These are phyloP conservation scores for Coccomyxa subellipsoidea DNA, from an alignment of 163 green algal species.

Conservation along the genomic window DNA sequence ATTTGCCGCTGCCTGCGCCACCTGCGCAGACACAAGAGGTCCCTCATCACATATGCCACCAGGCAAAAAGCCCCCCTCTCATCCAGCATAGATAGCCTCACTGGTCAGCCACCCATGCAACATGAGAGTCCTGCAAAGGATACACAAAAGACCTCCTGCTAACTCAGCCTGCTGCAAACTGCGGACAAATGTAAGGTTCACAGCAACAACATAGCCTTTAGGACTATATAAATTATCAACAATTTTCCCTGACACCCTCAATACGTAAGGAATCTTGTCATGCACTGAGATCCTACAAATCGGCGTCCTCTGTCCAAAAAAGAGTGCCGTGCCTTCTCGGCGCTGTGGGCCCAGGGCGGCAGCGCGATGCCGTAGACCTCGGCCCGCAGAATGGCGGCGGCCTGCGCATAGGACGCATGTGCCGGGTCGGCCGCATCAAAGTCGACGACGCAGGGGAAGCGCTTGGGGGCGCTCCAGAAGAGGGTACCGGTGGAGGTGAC, in stretches of 20 bases:
- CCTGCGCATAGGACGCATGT: constrained; percentile 59
- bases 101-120: too few relatives aligned
- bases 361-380: constrained; percentile 72
- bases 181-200: too few relatives aligned
- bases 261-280: too few relatives aligned
- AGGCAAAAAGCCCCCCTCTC: neutral
- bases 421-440: constrained; percentile 75
- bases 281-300: too few relatives aligned
- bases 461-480: constrained; percentile 98
- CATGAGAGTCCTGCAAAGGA: too few relatives aligned
- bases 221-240: too few relatives aligned
- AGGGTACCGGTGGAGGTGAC: constrained; percentile 83
- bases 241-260: too few relatives aligned
- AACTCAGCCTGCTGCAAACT: too few relatives aligned
- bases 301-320: too few relatives aligned
- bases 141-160: too few relatives aligned
- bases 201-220: too few relatives aligned
- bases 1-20: constrained; percentile 22
- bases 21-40: neutral
- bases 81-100: neutral
- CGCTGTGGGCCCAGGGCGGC: constrained; percentile 74
- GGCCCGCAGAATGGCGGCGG: constrained; percentile 68
- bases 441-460: constrained; percentile 82
- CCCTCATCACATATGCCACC: neutral
- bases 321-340: constrained; percentile 34